Base-by-base conservation (phyloP, 306 rosid genomes). In the Ziziphus jujuba region DNA sequence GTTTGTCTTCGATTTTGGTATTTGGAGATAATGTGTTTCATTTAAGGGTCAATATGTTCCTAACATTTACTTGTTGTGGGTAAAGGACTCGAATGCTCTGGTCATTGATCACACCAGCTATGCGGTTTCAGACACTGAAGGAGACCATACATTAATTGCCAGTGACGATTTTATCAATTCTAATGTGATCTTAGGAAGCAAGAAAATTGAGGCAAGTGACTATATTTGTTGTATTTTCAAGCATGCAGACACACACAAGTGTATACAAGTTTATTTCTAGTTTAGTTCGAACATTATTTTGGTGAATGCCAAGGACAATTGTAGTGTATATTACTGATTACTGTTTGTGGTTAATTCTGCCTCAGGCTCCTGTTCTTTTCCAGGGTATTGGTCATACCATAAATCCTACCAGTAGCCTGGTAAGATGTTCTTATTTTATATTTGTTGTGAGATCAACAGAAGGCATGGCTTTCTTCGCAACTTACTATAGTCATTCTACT, bases 301-400 rank as follows among this genome's bases (percentile, higher is more conserved):
- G 43, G 57, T 17, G 56, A 70, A 49, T 70, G 47, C 47, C 24
- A 51, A 33, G 53, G 69, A 22, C 14, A 55, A 52, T 16, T 9
- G 6, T 67, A 16, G 59, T 43, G 19, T 34, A 80, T 35, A 70
- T 21, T 71, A 73, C 68, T 72, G 48, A 79, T 70, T 70, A 58
- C 22, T 59, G 52, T 67, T 73, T 63, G 16, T 16, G 53, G 72
- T 56, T 79, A 53, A 43, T 48, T 72, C 43, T 80, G 79, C 62
- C 23, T 77, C 91, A 93, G 99, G 99, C 97, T 73, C 99, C 99
- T 28, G 89, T 90, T 40, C 96, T 93, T 77, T 93, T 93, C 75
- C 91, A 89, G 65, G 99, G 99, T 70, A 82, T 93, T 75, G 97
- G 89, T 67, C 99, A 93, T 73, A 83, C 97, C 13, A 61, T 93